Evolutionary conservation across 345 rosid species (phyloP).

Genomic region (Lepidium sativum): DNA sequence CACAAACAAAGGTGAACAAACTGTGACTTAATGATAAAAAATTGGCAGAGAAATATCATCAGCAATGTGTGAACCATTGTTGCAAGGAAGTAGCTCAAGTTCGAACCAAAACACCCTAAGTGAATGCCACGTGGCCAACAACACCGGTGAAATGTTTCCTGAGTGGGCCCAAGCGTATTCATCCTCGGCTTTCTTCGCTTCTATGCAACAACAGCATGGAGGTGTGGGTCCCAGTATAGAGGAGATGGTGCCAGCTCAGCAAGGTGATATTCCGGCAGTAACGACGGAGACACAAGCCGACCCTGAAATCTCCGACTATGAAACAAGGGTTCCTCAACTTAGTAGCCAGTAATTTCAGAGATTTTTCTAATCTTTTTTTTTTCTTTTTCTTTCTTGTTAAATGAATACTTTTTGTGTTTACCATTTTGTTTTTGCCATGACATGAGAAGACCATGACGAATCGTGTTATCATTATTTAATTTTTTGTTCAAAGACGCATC

Average conservation of each 20-base stretch:
- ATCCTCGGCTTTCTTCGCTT: constrained; percentile 33
- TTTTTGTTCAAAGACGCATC: too few relatives aligned
- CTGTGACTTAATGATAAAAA: too few relatives aligned
- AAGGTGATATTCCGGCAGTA: constrained; percentile 10
- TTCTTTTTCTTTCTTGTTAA: too few relatives aligned
- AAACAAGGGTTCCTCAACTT: constrained; percentile 27
- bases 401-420: too few relatives aligned
- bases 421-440: neutral
- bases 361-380: too few relatives aligned
- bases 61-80: constrained; percentile 36
- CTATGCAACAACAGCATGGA: constrained; percentile 31
- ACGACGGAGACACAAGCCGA: constrained; percentile 8
- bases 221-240: constrained; percentile 19
- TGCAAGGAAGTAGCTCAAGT: constrained; percentile 34
- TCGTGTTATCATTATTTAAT: neutral
- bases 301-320: constrained; percentile 31
- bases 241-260: constrained; percentile 25
- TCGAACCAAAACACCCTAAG: constrained; percentile 29
- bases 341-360: constrained; percentile 19
- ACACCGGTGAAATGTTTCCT: constrained; percentile 27
- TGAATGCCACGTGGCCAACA: constrained; percentile 38
- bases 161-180: constrained; percentile 39
- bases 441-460: neutral
- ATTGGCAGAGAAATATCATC: constrained; percentile 25
- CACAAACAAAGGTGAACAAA: neutral